Evolutionary conservation across 2,329 filamentous ascomycete species (phyloP).

Genomic region (Monosporascus sp.): DNA sequence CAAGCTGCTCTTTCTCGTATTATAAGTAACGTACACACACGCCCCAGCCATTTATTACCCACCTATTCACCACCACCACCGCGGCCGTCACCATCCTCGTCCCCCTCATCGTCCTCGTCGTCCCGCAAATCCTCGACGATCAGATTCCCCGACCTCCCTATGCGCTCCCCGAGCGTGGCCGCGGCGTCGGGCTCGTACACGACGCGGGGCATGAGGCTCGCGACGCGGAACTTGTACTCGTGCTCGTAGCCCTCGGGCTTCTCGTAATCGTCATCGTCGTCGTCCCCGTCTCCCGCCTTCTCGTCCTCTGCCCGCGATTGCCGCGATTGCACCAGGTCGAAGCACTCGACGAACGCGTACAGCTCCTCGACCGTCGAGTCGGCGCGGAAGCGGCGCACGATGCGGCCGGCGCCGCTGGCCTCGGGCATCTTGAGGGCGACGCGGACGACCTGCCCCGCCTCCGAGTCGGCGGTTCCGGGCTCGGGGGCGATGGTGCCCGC

Average conservation of each 20-base stretch:
- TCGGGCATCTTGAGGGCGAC: constrained; percentile 60
- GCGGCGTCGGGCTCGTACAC: constrained; percentile 67
- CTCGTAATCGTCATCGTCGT: constrained; percentile 28
- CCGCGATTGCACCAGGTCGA: constrained; percentile 53
- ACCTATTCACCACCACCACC: too few relatives aligned
- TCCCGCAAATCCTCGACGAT: constrained; percentile 73
- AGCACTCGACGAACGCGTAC: constrained; percentile 94
- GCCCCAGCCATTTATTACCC: too few relatives aligned
- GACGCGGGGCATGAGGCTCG: constrained; percentile 77
- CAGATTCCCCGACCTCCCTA: constrained; percentile 80
- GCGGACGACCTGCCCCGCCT: constrained; percentile 66
- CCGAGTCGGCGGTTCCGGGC: constrained; percentile 54
- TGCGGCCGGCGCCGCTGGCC: constrained; percentile 58
- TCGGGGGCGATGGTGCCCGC: constrained; percentile 62
- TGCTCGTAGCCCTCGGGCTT: constrained; percentile 68
- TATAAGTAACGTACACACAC: too few relatives aligned
- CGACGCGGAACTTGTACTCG: constrained; percentile 77
- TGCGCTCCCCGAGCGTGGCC: constrained; percentile 62
- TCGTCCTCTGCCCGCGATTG: constrained; percentile 7
- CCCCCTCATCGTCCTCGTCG: constrained; percentile 29
- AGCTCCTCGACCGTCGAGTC: constrained; percentile 77
- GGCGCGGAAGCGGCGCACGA: constrained; percentile 69
- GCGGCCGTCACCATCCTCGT: constrained; percentile 27
- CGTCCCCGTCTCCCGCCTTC: constrained; percentile 18
- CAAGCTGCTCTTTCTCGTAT: too few relatives aligned